A percentile compares a stretch with the other conserved stretches of the same genome.
Conservation (phyloP, 1,139 yeast genomes). For the Nadsonia commutata region DNA sequence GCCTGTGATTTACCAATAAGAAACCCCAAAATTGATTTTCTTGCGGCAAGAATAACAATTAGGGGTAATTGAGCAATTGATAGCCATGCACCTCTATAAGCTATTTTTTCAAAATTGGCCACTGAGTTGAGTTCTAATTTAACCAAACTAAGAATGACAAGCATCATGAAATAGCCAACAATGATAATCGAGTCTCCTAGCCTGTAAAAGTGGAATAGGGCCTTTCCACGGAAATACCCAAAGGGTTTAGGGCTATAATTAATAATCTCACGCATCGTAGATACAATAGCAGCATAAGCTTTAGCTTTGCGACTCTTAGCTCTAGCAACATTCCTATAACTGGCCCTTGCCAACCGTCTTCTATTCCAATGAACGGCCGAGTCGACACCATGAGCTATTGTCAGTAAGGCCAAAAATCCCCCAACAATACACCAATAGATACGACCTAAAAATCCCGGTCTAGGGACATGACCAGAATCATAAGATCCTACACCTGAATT, state of each 20-base stretch:
- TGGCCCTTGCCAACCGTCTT: not conserved
- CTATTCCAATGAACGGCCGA: not conserved
- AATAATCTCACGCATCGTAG: constrained; percentile 3
- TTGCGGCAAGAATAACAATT: constrained; percentile 9
- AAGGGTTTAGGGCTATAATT: not conserved
- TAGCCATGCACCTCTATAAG: constrained; percentile 10
- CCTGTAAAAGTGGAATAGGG: not conserved
- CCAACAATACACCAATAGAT: constrained; percentile 8
- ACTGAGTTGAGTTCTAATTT: constrained; percentile 7
- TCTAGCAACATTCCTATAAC: constrained; percentile 1
- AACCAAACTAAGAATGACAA: constrained; percentile 8
- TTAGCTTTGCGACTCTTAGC: constrained; percentile 1
- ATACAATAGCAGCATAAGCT: constrained; percentile 1
- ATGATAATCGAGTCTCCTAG: constrained; percentile 6
- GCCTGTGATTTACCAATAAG: constrained; percentile 9
- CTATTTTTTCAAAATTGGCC: constrained; percentile 7
- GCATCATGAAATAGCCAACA: constrained; percentile 6
- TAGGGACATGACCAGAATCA: constrained; percentile 4
- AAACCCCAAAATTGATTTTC: constrained; percentile 7
- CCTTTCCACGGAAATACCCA: not conserved
- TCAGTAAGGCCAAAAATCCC: constrained; percentile 5
- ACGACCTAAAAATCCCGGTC: constrained; percentile 8
- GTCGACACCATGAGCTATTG: constrained; percentile 1
- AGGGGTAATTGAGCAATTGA: constrained; percentile 11
- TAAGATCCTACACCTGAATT: constrained; percentile 4